Evolutionary conservation across 805 yeast species (phyloP), one percentile per base, ranked within the genome.

Genomic region (Nakazawaea ernobii): DNA sequence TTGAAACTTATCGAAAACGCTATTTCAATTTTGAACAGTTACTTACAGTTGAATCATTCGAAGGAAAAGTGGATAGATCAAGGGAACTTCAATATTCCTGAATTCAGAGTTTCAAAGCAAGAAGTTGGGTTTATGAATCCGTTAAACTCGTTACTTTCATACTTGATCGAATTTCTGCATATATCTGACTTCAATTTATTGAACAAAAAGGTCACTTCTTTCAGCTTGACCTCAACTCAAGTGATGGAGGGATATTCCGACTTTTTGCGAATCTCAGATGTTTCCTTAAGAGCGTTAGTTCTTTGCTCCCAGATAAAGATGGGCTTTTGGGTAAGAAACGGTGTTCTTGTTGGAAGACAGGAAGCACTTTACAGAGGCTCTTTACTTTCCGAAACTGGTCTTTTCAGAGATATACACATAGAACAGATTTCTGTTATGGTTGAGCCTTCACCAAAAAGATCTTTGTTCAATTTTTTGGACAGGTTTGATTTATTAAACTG

Each of bases 251-350:
- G 49, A 8, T 8, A 32, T 2, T 46, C 58, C 9, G 77, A 76
- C 41, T 71, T 76, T 49, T 53, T 75, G 45, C 60, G 60, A 3
- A 68, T 81, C 14, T 70, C 85, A 0, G 89, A 83, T 59, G 68
- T 74, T 44, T 72, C 84, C 0, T 59, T 85, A 42, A 71, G 85
- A 59, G 74, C 83, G 13, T 66, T 81, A 30, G 89, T 82, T 1
- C 65, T 84, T 29, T 72, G 77, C 15, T 65, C 82, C 3, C 92
- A 85, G 56, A 76, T 83, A 2, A 74, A 73, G 32, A 66, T 76
- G 1, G 86, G 86, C 1, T 79, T 77, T 51, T 85, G 94, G 94
- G 75, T 85, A 2, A 74, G 92, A 64, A 85, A 85, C 56, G 94
- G 94, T 17, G 57, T 68, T 45, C 70, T 76, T 6, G 76, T 73